These are phyloP conservation scores for Adansonia madagascariensis DNA, from an alignment of 441 rosid genomes.

Conservation along the genomic window DNA sequence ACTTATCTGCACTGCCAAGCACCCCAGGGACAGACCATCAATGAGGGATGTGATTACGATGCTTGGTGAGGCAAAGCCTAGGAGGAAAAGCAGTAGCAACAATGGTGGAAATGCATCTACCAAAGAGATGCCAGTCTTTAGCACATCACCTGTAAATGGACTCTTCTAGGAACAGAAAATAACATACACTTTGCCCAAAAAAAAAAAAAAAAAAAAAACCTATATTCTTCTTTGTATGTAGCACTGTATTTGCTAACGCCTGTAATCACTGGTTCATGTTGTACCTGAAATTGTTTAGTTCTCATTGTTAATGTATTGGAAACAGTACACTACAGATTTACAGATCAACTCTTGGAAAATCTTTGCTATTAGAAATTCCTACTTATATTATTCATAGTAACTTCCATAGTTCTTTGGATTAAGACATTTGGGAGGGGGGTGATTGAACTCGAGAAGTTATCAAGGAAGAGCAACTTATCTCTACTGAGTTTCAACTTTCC, in stretches of 20 bases:
- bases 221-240: conserved; percentile 56
- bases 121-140: conserved; percentile 62
- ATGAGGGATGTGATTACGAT: conserved; percentile 90
- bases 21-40: conserved; percentile 85
- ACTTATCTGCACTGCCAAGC: conserved; percentile 81
- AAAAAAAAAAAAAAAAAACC: background rate
- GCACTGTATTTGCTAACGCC: conserved; percentile 34
- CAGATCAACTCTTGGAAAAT: background rate
- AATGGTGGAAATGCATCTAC: conserved; percentile 38
- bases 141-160: conserved; percentile 76
- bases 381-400: background rate
- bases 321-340: background rate
- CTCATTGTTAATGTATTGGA: background rate
- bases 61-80: conserved; percentile 93
- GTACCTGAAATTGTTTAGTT: background rate
- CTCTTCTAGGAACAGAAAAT: conserved; percentile 49
- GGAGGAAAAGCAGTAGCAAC: conserved; percentile 73
- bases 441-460: background rate
- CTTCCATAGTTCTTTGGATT: background rate
- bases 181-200: background rate
- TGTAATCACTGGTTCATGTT: conserved; percentile 34
- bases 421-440: background rate
- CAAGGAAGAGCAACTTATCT: background rate
- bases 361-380: background rate
- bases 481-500: too few species aligned